Evolutionary conservation across 2,329 filamentous ascomycete genomes (phyloP).

Genomic region (Elsinoe necatrix): DNA sequence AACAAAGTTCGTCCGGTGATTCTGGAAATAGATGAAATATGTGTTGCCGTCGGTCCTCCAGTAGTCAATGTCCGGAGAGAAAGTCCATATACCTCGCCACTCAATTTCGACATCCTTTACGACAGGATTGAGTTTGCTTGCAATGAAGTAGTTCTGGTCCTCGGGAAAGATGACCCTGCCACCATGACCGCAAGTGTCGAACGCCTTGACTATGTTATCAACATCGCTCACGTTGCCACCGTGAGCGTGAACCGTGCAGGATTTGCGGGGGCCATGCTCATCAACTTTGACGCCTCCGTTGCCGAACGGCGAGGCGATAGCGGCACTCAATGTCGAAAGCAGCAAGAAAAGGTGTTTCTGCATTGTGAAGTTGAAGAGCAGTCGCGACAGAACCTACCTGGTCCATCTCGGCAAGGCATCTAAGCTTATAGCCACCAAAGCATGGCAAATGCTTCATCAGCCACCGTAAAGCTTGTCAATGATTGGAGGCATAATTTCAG

Average conservation of each 20-base stretch:
- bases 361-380: background rate
- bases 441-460: conserved; percentile 10
- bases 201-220: conserved; percentile 35
- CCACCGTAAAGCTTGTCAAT: background rate
- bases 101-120: conserved; percentile 43
- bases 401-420: background rate
- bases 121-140: conserved; percentile 41
- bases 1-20: conserved; percentile 47
- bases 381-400: background rate
- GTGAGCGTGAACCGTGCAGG: conserved; percentile 35
- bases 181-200: conserved; percentile 33
- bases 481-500: conserved; percentile 11
- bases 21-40: conserved; percentile 48
- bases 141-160: conserved; percentile 45
- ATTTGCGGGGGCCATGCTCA: conserved; percentile 14
- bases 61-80: conserved; percentile 45
- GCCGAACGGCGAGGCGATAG: background rate
- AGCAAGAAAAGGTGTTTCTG: background rate
- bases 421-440: conserved; percentile 2
- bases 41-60: conserved; percentile 41
- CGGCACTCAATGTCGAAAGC: background rate
- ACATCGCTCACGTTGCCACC: conserved; percentile 34
- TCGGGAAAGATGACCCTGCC: conserved; percentile 44
- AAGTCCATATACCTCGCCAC: conserved; percentile 46
- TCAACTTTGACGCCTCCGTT: background rate